phyloP scores from a whole-genome alignment of 2,329 filamentous ascomycete species.

The Fusarium succisae region DNA sequence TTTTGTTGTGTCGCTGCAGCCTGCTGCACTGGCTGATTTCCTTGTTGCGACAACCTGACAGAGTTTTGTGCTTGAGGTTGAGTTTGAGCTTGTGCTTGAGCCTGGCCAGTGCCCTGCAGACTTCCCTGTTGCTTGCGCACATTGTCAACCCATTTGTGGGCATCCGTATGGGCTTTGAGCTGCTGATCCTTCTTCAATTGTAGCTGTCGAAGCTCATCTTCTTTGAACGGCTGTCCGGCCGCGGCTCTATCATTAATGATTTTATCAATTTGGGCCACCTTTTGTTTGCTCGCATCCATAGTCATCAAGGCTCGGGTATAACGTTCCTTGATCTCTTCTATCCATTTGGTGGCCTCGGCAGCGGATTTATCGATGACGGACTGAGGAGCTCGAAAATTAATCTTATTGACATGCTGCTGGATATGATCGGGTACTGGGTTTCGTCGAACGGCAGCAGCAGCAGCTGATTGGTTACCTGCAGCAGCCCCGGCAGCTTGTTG shows the following conservation, averaged over 20 bases:
- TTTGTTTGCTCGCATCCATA: conserved; percentile 58
- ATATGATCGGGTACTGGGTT: conserved; percentile 55
- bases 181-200: conserved; percentile 56
- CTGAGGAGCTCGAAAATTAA: conserved; percentile 58
- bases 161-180: conserved; percentile 57
- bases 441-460: conserved; percentile 39
- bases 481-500: conserved; percentile 18
- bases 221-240: conserved; percentile 54
- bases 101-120: conserved; percentile 43
- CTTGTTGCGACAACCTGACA: conserved; percentile 36
- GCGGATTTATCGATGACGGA: conserved; percentile 52
- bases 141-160: conserved; percentile 57
- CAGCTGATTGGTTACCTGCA: conserved; percentile 17
- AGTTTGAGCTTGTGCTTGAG: conserved; percentile 28
- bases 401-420: conserved; percentile 57
- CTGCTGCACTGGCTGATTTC: conserved; percentile 30
- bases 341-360: conserved; percentile 59
- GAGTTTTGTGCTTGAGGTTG: conserved; percentile 10
- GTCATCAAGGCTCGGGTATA: conserved; percentile 59
- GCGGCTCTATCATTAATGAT: conserved; percentile 54
- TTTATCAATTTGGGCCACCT: conserved; percentile 55
- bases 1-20: conserved; percentile 18
- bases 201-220: conserved; percentile 58
- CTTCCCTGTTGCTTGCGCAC: conserved; percentile 58
- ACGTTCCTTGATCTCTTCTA: conserved; percentile 57